Evolutionary conservation across 2,329 filamentous ascomycete species (phyloP).

Genomic region (Thielaviopsis euricoi): DNA sequence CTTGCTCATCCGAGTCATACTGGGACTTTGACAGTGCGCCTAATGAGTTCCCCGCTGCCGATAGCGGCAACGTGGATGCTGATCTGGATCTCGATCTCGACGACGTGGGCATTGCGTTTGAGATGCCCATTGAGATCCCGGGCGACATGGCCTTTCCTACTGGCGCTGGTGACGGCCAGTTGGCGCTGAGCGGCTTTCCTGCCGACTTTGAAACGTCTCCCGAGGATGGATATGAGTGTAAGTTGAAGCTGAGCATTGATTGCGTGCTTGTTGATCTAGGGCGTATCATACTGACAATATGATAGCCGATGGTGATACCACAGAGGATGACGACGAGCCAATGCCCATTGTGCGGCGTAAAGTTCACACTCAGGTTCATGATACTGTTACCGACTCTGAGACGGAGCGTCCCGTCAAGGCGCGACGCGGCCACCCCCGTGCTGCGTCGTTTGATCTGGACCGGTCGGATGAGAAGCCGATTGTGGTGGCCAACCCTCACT

Average conservation of each 20-base stretch:
- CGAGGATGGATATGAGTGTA: constrained; percentile 38
- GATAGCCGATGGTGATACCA: constrained; percentile 43
- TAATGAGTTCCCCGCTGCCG: constrained; percentile 21
- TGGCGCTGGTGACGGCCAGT: constrained; percentile 15
- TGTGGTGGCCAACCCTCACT: constrained; percentile 38
- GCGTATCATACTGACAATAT: not conserved
- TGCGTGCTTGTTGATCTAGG: too few species aligned
- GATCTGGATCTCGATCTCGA: constrained; percentile 18
- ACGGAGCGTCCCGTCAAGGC: constrained; percentile 12
- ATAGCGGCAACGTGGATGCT: constrained; percentile 24
- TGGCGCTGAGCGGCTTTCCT: constrained; percentile 9
- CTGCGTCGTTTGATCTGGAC: constrained; percentile 38
- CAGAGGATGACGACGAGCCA: constrained; percentile 38
- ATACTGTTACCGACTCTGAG: constrained; percentile 32
- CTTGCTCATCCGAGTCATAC: constrained; percentile 40
- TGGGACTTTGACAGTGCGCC: constrained; percentile 42
- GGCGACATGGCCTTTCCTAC: constrained; percentile 15
- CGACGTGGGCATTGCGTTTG: constrained; percentile 14
- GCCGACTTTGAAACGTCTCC: constrained; percentile 19
- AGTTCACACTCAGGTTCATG: constrained; percentile 23
- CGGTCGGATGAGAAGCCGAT: constrained; percentile 39
- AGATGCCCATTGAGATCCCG: constrained; percentile 26
- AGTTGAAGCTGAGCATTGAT: not conserved
- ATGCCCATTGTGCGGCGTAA: constrained; percentile 33
- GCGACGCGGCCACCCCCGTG: constrained; percentile 32